Evolutionary conservation across 805 yeast genomes (phyloP), one percentile per base, ranked within the genome.

Genomic region (Cephaloascus albidus): DNA sequence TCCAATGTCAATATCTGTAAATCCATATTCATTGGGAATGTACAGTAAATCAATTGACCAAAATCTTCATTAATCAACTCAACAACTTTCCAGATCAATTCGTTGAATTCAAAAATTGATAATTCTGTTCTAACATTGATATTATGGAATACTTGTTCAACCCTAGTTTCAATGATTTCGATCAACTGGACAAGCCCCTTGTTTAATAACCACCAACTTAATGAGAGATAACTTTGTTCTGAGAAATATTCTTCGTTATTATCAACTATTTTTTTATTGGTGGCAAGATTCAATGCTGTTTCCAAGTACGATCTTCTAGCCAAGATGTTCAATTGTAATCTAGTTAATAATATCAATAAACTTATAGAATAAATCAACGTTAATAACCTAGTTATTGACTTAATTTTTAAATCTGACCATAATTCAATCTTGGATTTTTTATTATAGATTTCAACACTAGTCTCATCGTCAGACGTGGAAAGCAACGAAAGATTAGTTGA

Each of bases 141-240:
- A 10, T 67, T 69, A 10, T 65, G 72, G 54, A 87, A 86, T 18
- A 77, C 78, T 26, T 65, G 67, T 23, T 64, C 67, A 3, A 90
- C 89, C 3, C 74, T 62, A 1, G 57, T 53, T 49, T 77, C 76
- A 20, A 86, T 74, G 17, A 69, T 58, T 20, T 66, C 60, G 18
- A 75, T 68, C 28, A 85, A 61, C 27, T 68, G 62, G 18, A 68
- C 50, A 88, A 93, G 87, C 0, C 97, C 97, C 46, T 79, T 76
- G 57, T 90, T 88, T 38, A 90, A 65, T 36, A 90, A 58, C 96
- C 96, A 90, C 96, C 97, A 90, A 44, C 89, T 81, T 45, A 87
- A 73, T 0, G 95, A 82, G 36, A 90, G 66, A 54, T 84, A 90
- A 38, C 87, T 82, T 50, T 93, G 90, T 50, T 84, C 93, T 31